Evolutionary conservation across 2,329 filamentous ascomycete genomes (phyloP), one percentile per base, ranked within the genome.

Genomic region (Colletotrichum neosansevieriae): DNA sequence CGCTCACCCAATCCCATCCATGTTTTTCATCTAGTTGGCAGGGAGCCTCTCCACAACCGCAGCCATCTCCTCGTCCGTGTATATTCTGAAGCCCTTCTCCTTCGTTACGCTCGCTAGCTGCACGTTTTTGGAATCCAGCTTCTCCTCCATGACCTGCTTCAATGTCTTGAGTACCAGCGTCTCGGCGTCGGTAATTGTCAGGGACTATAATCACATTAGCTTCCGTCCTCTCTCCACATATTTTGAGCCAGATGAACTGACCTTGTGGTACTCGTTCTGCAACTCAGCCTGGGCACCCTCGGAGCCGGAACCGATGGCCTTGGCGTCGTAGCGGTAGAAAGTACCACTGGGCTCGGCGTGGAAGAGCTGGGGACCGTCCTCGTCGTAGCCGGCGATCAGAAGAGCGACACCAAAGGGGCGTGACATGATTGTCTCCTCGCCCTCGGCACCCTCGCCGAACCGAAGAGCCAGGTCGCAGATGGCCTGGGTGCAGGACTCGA

Each of bases 91-190:
- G 64, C 96, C 96, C 83, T 93, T 95, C 73, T 98, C 95, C 86
- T 94, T 97, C 71, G 96, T 99, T 66, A 99, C 96, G 78, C 95
- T 98, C 61, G 96, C 96, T 74, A 99, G 83, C 85, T 99, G 96
- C 73, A 99, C 96, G 78, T 99, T 99, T 89, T 99, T 99, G 72
- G 94, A 89, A 79, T 99, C 96, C 70, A 99, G 87, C 86, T 99
- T 99, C 89, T 99, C 96, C 84, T 99, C 96, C 96, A 99, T 99
- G 74, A 99, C 96, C 84, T 99, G 96, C 88, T 98, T 99, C 80
- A 99, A 82, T 42, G 96, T 99, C 89, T 98, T 98, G 77, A 99
- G 86, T 58, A 97, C 94, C 73, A 99, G 84, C 3, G 94, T 96
- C 84, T 99, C 96, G 67, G 96, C 96, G 78, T 99, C 96, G 65